A percentile compares a stretch with the other conserved stretches of the same genome.
Conservation (phyloP, 192 early-diverging fungal species). For the Thoreauomyces humboldtii region DNA sequence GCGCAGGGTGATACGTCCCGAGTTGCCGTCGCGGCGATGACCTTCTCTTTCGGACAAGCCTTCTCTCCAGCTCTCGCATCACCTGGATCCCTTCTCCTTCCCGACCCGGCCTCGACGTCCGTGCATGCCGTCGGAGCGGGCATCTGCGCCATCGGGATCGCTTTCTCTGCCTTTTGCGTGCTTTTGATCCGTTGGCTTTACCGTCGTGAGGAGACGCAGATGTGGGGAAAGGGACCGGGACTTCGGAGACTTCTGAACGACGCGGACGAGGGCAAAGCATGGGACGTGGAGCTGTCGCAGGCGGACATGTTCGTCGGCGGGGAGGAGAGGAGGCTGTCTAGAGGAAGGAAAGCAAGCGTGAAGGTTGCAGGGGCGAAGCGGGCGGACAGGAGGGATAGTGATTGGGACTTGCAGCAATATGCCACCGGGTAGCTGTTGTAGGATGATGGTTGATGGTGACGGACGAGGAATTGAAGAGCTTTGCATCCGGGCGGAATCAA, state of each 20-base stretch:
- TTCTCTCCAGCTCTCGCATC: constrained; percentile 3
- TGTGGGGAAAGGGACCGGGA: constrained; percentile 31
- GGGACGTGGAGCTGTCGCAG: constrained; percentile 37
- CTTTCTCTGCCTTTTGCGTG: constrained; percentile 12
- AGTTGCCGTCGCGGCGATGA: constrained; percentile 8
- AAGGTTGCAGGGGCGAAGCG: neutral
- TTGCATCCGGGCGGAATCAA: no score
- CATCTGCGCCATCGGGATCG: constrained; percentile 6
- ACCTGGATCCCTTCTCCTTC: constrained; percentile 10
- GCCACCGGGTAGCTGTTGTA: constrained; percentile 10
- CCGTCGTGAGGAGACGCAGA: constrained; percentile 27
- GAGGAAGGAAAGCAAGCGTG: constrained; percentile 10
- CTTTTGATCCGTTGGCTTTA: constrained; percentile 27
- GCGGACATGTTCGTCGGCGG: constrained; percentile 19
- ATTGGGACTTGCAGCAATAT: constrained; percentile 30
- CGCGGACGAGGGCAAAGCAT: constrained; percentile 37
- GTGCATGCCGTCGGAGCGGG: constrained; percentile 8
- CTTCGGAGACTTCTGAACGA: constrained; percentile 40
- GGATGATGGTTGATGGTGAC: no score
- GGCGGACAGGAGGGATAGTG: neutral
- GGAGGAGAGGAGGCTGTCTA: neutral
- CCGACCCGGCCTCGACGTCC: neutral
- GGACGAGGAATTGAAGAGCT: no score
- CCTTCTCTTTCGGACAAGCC: constrained; percentile 13
- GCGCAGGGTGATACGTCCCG: constrained; percentile 19